Conservation (phyloP, 2,329 filamentous ascomycete species). For the Parastagonospora avenae region DNA sequence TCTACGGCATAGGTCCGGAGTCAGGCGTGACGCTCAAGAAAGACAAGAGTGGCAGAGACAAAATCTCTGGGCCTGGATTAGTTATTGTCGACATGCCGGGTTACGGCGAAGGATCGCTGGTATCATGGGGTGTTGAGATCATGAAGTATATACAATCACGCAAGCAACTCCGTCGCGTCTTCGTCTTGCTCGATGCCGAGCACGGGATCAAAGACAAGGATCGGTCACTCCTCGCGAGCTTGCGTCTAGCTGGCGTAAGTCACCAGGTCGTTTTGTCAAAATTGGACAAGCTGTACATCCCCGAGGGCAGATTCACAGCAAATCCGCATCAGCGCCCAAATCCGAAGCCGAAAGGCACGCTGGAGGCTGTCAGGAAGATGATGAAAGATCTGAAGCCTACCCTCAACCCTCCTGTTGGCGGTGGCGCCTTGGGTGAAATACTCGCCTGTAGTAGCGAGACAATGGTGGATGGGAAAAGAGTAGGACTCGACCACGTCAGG, state of each 20-base stretch:
- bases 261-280: constrained; percentile 72
- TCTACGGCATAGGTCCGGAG: constrained; percentile 61
- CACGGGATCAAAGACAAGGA: constrained; percentile 70
- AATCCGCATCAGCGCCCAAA: constrained; percentile 12
- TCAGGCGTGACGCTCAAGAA: constrained; percentile 29
- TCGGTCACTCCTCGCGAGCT: constrained; percentile 59
- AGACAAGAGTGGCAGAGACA: constrained; percentile 24
- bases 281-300: constrained; percentile 55
- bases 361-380: constrained; percentile 50
- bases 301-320: constrained; percentile 21
- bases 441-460: constrained; percentile 63
- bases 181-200: constrained; percentile 67
- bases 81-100: constrained; percentile 74
- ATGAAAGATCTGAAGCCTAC: constrained; percentile 45
- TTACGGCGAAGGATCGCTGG: constrained; percentile 66
- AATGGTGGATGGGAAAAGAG: constrained; percentile 51
- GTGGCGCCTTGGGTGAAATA: constrained; percentile 61
- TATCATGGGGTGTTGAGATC: constrained; percentile 69
- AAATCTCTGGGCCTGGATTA: constrained; percentile 49
- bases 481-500: constrained; percentile 67
- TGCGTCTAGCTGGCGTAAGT: constrained; percentile 62
- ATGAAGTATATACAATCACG: constrained; percentile 69
- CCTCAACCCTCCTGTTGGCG: constrained; percentile 40
- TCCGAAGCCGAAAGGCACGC: constrained; percentile 40
- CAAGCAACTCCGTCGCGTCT: constrained; percentile 66